A percentile compares a stretch with the other conserved stretches of the same genome.
Conservation (phyloP, 306 rosid genomes). For the Ceratonia siliqua region DNA sequence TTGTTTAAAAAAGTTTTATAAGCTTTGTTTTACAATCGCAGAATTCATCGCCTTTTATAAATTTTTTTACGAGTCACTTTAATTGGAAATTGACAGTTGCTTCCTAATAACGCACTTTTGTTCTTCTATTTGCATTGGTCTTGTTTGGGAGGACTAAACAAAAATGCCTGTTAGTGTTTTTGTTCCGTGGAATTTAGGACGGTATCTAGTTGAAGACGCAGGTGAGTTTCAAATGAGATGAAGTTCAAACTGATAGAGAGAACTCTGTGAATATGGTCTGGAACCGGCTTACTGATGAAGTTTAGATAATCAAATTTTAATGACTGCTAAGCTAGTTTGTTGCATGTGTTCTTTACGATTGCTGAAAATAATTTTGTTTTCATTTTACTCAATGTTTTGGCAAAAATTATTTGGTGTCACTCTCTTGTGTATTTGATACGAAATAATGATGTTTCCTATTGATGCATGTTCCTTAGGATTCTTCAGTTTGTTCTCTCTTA, state of each 20-base stretch:
- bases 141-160: neutral
- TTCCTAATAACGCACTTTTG: neutral
- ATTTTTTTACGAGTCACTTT: neutral
- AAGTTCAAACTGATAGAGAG: neutral
- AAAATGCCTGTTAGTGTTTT: neutral
- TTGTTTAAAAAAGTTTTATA: no score
- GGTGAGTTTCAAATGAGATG: conserved; percentile 12
- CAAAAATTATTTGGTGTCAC: neutral
- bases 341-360: no score
- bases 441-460: neutral
- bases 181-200: neutral
- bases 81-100: neutral
- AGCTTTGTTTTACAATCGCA: neutral
- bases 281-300: no score
- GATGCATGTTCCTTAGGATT: neutral
- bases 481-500: neutral
- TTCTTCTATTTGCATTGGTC: neutral
- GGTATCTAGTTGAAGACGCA: neutral
- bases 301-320: no score
- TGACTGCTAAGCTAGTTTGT: no score
- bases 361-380: no score
- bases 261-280: no score
- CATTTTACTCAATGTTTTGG: neutral
- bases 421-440: neutral
- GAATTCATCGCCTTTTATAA: neutral